Conservation (phyloP, 495 filamentous ascomycete genomes). For the Pyrenopolyporus hunteri region DNA sequence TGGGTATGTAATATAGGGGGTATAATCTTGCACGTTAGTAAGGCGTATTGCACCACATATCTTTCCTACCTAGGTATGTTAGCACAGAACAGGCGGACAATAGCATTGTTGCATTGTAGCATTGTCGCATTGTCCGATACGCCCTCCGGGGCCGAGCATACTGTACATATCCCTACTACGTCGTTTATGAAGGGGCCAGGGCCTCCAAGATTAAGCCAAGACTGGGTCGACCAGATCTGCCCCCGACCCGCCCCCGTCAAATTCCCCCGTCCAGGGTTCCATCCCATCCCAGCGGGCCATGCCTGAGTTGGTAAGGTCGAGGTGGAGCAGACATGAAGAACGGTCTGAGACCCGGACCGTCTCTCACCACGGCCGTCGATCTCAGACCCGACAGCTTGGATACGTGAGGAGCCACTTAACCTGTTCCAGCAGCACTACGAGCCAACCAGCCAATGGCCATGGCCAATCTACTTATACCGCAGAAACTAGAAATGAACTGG, state of each 20-base stretch:
- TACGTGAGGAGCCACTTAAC: conserved; percentile 29
- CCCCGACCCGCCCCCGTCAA: neutral
- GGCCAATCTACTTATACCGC: neutral
- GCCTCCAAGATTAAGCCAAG: neutral
- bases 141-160: neutral
- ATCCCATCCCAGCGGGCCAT: neutral
- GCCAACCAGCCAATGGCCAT: conserved; percentile 13
- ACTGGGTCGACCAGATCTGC: neutral
- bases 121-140: neutral
- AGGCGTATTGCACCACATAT: too few relatives aligned
- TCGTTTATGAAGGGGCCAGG: neutral
- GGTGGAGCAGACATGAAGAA: neutral
- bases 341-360: neutral
- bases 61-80: too few relatives aligned
- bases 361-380: conserved; percentile 24
- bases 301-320: neutral
- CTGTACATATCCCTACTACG: neutral
- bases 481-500: conserved; percentile 7
- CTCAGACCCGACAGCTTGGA: conserved; percentile 23
- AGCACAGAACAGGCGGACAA: too few relatives aligned
- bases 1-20: too few relatives aligned
- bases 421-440: neutral
- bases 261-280: neutral
- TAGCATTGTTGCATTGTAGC: neutral
- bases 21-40: too few relatives aligned